Evolutionary conservation across 129 eudicot species (phyloP).

Genomic region (carrot (Daucus carota)): DNA sequence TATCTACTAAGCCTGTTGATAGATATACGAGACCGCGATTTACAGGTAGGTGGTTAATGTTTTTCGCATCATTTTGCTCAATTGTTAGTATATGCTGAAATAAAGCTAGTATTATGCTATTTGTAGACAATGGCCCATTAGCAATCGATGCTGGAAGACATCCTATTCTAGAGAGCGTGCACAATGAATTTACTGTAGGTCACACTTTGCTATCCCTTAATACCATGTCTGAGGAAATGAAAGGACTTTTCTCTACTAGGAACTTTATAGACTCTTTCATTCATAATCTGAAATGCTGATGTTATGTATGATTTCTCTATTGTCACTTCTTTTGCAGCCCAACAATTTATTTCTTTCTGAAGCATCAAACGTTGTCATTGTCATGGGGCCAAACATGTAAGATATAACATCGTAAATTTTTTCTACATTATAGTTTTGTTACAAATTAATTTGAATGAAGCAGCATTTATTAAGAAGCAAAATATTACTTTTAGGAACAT

Average conservation of each 20-base stretch:
- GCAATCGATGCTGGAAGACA: conserved; percentile 98
- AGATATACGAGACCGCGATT: conserved; percentile 82
- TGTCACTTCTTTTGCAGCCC: conserved; percentile 53
- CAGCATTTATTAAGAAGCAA: conserved; percentile 3
- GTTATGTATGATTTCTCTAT: background rate
- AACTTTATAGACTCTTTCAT: conserved; percentile 4
- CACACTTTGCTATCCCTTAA: conserved; percentile 14
- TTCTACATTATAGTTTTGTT: conserved; percentile 5
- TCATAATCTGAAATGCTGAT: conserved; percentile 13
- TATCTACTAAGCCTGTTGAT: conserved; percentile 92
- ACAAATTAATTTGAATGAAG: background rate
- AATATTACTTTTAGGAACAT: conserved; percentile 8
- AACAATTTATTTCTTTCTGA: conserved; percentile 90
- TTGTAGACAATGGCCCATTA: conserved; percentile 83
- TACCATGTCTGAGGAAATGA: background rate
- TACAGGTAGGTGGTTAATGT: conserved; percentile 39
- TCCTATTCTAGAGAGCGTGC: conserved; percentile 86
- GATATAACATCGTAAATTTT: conserved; percentile 16
- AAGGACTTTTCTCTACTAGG: background rate
- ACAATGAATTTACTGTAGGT: conserved; percentile 86
- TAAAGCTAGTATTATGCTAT: conserved; percentile 8
- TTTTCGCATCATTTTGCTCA: conserved; percentile 5
- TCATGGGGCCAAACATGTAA: conserved; percentile 98
- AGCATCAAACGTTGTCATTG: conserved; percentile 92
- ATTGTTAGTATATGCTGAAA: conserved; percentile 7